phyloP scores from a whole-genome alignment of 371 early-diverging fungal genomes.

The Rhizomucor pusillus region DNA sequence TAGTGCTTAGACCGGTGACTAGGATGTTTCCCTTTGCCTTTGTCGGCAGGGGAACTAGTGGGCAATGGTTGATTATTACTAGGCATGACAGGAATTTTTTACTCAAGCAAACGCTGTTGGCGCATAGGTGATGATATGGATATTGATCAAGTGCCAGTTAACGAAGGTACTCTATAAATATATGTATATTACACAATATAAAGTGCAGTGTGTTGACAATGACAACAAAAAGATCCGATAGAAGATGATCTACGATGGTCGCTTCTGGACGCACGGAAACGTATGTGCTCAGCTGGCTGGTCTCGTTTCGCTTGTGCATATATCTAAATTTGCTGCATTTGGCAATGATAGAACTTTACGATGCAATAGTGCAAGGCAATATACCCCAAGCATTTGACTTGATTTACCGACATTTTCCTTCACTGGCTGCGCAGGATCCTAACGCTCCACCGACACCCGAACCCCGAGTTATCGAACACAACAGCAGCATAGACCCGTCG shows the following conservation, averaged over 20 bases:
- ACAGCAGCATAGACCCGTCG: not conserved
- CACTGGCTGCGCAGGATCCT: conserved; percentile 16
- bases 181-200: too few relatives aligned
- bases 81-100: too few relatives aligned
- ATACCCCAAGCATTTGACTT: conserved; percentile 32
- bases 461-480: not conserved
- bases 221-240: not conserved
- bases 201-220: too few relatives aligned
- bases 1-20: too few relatives aligned
- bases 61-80: too few relatives aligned
- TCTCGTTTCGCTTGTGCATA: not conserved
- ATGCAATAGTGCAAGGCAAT: conserved; percentile 29
- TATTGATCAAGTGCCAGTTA: conserved; percentile 1
- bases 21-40: too few relatives aligned
- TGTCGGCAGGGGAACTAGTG: too few relatives aligned
- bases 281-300: conserved; percentile 2
- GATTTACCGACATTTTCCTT: conserved; percentile 30
- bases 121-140: conserved; percentile 5
- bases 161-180: too few relatives aligned
- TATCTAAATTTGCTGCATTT: not conserved
- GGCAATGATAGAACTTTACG: conserved; percentile 18
- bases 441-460: conserved; percentile 2
- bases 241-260: conserved; percentile 21
- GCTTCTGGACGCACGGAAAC: conserved; percentile 41
- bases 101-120: too few relatives aligned